These are phyloP conservation scores for Vaccinium vitisidaea DNA, from an alignment of 148 eudicot genomes.

Conservation along the genomic window DNA sequence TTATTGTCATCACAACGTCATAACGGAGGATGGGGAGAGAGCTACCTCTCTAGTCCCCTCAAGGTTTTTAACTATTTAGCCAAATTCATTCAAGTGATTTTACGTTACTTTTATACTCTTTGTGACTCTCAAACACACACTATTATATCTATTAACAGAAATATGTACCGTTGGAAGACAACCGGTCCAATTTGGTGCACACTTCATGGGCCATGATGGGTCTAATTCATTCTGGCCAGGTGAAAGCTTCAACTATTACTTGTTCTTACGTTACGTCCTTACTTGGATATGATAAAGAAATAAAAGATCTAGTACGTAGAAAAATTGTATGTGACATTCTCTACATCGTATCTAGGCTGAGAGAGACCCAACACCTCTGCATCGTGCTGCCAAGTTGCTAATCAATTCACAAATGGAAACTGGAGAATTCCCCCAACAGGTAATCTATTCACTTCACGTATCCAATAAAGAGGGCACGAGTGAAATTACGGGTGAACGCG, in stretches of 20 bases:
- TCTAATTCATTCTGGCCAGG: slow-evolving; percentile 17
- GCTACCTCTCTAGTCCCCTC: slow-evolving; percentile 40
- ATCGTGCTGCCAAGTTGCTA: slow-evolving; percentile 38
- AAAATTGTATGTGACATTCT: neutral
- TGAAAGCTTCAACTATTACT: neutral
- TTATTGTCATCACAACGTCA: slow-evolving; percentile 25
- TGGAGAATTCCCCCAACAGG: slow-evolving; percentile 50
- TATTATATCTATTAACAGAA: slow-evolving; percentile 11
- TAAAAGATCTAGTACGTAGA: too few species aligned
- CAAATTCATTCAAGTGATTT: neutral
- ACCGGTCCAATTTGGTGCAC: slow-evolving; percentile 45
- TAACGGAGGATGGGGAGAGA: slow-evolving; percentile 64
- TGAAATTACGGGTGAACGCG: neutral
- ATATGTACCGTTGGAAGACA: slow-evolving; percentile 36
- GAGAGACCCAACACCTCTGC: slow-evolving; percentile 15
- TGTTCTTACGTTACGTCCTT: neutral
- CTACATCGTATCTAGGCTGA: slow-evolving; percentile 19
- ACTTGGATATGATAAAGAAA: too few species aligned
- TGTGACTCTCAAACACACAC: neutral
- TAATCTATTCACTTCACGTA: neutral
- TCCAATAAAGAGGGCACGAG: too few species aligned
- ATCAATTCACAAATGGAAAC: slow-evolving; percentile 41
- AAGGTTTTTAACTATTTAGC: slow-evolving; percentile 26
- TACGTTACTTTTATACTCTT: neutral
- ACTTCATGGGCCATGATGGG: slow-evolving; percentile 34